Base-by-base conservation (phyloP, 805 yeast species). In the Debaryomyces maramus region DNA sequence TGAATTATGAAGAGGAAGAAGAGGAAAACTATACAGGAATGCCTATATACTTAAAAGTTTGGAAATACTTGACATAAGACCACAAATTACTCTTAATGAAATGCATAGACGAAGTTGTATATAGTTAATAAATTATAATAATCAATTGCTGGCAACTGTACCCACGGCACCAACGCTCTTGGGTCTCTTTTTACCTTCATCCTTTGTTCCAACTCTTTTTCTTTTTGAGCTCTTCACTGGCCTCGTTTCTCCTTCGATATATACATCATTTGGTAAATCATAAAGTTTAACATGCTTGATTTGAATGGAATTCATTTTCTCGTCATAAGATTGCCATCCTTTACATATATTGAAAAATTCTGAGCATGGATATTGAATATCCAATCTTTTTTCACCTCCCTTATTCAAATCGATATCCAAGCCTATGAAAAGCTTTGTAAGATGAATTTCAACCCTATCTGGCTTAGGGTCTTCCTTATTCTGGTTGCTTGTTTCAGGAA, bases 251-350 rank as follows among this genome's bases (percentile, higher is more conserved):
- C 79, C 90, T 46, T 83, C 89, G 10, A 45, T 51, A 37, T 84
- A 91, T 5, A 90, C 96, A 51, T 83, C 88, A 52, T 80, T 78
- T 5, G 97, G 97, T 23, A 93, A 68, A 51, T 89, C 95, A 64
- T 83, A 77, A 31, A 84, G 61, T 52, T 87, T 59, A 3, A 60
- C 65, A 41, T 85, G 36, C 85, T 88, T 53, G 80, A 86, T 55
- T 81, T 83, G 52, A 45, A 91, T 70, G 17, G 80, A 69, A 53
- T 81, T 73, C 7, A 73, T 61, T 32, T 79, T 77, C 38, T 79
- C 83, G 48, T 84, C 77, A 53, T 78, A 93, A 27, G 73, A 72
- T 15, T 72, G 72, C 80, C 91, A 87, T 23, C 79, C 74, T 47
- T 87, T 81, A 62, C 97, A 88, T 6, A 88, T 64, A 31, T 76